Evolutionary conservation across 2,329 filamentous ascomycete species (phyloP), one percentile per base, ranked within the genome.

Genomic region (Torrubiellomyces zombiae): DNA sequence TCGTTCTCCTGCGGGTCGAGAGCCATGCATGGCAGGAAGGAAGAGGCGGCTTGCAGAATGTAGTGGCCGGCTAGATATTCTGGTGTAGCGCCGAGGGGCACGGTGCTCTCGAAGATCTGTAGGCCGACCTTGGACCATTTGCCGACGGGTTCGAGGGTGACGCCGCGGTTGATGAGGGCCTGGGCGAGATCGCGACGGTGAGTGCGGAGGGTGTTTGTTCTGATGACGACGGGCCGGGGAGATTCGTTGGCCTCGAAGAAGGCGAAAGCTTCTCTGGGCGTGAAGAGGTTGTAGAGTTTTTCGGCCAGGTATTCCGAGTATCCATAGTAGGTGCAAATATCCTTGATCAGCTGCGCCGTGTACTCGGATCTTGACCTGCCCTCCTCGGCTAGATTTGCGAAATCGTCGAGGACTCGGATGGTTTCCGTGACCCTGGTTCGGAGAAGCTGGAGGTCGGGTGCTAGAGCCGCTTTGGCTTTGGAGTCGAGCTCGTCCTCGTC

Each of bases 191-290:
- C 85, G 42, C 71, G 58, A 26, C 71, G 62, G 45, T 74, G 67
- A 18, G 70, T 75, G 39, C 82, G 77, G 30, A 98, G 68, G 7
- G 86, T 98, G 55, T 98, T 98, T 34, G 89, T 95, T 44, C 89
- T 75, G 47, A 98, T 91, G 36, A 98, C 89, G 30, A 98, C 75
- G 4, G 89, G 89, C 25, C 89, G 73, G 9, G 83, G 72, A 15
- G 80, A 83, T 56, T 98, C 89, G 71, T 98, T 98, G 41, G 86
- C 86, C 56, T 98, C 89, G 57, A 98, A 95, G 56, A 98, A 98
- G 27, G 85, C 85, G 39, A 95, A 91, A 1, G 89, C 89, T 56
- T 98, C 89, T 39, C 77, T 75, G 1, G 89, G 81, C 2, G 83
- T 73, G 56, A 98, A 95, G 6, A 98, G 71, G 44, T 77, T 75